Conservation (phyloP, 73 alveolate genomes). For the Durusdinium trenchii region DNA sequence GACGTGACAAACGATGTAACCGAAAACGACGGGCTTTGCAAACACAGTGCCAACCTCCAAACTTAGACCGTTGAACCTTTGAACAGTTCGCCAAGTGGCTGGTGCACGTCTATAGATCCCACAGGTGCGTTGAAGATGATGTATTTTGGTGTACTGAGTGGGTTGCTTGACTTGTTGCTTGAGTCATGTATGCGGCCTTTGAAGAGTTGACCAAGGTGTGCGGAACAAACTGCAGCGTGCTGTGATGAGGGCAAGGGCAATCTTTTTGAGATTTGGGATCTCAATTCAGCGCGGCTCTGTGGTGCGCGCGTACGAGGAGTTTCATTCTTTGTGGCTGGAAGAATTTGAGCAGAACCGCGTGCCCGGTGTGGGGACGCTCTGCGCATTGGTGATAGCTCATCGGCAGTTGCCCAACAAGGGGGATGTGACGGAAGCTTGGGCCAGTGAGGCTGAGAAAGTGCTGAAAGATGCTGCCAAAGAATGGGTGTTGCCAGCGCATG, state of each 20-base stretch:
- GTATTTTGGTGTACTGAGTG: too few species aligned
- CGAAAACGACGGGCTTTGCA: too few species aligned
- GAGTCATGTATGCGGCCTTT: too few species aligned
- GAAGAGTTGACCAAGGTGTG: not conserved
- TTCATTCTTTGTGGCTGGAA: conserved; percentile 3
- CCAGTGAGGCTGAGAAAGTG: not conserved
- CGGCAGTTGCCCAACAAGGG: not conserved
- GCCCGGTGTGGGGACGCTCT: conserved; percentile 3
- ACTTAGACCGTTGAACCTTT: too few species aligned
- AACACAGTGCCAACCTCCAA: too few species aligned
- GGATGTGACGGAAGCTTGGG: not conserved
- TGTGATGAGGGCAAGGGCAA: not conserved
- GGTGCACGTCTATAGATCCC: too few species aligned
- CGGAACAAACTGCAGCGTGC: not conserved
- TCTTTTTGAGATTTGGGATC: not conserved
- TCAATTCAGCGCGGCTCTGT: not conserved
- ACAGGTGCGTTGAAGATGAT: too few species aligned
- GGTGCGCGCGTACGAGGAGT: not conserved
- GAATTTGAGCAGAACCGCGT: not conserved
- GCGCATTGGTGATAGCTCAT: not conserved
- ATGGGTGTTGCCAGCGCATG: not conserved
- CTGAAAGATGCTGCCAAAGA: not conserved
- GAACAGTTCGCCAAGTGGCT: too few species aligned
- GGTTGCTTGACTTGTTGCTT: too few species aligned
- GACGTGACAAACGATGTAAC: too few species aligned